These are phyloP conservation scores for Starmera pachycereana DNA, from an alignment of 805 yeast species.

Conservation along the genomic window DNA sequence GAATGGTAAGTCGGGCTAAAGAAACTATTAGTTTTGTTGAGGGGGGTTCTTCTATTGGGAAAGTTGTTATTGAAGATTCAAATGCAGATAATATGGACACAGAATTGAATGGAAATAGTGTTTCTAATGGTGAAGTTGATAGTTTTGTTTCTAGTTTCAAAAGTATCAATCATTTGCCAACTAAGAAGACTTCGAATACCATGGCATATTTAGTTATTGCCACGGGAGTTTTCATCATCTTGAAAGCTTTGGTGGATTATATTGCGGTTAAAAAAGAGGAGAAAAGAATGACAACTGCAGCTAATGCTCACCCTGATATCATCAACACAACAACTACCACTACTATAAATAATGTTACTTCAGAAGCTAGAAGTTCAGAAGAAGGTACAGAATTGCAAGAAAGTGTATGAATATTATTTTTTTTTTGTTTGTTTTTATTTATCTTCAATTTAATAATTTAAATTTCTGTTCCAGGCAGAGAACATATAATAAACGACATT, in stretches of 20 bases:
- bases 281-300: slow-evolving; percentile 29
- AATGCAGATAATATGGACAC: too few species aligned
- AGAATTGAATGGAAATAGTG: too few species aligned
- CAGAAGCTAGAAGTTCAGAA: too few species aligned
- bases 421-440: too few species aligned
- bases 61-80: slow-evolving; percentile 10
- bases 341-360: not conserved
- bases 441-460: too few species aligned
- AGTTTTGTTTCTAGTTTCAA: too few species aligned
- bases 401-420: too few species aligned
- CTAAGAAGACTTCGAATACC: slow-evolving; percentile 28
- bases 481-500: too few species aligned
- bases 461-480: too few species aligned
- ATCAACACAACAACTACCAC: not conserved
- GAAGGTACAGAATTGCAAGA: too few species aligned
- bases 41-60: slow-evolving; percentile 17
- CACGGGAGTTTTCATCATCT: slow-evolving; percentile 54
- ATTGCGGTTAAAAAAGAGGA: slow-evolving; percentile 72
- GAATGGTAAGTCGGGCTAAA: slow-evolving; percentile 30
- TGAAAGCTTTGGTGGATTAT: slow-evolving; percentile 65
- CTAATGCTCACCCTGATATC: not conserved
- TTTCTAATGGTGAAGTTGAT: too few species aligned
- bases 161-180: too few species aligned
- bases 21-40: slow-evolving; percentile 23
- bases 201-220: slow-evolving; percentile 55